phyloP scores from a whole-genome alignment of 129 eudicot genomes.

The Artemisia tridentata region DNA sequence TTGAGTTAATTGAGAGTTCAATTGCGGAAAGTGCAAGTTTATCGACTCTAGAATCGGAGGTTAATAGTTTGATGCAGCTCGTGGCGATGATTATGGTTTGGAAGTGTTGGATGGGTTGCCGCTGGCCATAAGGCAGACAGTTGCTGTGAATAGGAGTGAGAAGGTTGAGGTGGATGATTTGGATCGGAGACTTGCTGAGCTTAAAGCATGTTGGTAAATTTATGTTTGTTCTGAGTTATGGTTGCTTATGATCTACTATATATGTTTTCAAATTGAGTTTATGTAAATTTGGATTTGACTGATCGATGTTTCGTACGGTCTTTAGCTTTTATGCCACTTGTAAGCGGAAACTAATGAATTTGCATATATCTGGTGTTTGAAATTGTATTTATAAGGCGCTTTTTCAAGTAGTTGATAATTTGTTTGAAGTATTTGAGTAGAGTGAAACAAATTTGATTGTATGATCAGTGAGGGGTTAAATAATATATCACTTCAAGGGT shows the following conservation, averaged over 20 bases:
- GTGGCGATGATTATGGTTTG: conserved; percentile 88
- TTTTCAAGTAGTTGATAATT: no score
- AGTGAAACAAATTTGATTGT: no score
- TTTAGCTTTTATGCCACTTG: no score
- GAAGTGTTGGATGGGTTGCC: conserved; percentile 89
- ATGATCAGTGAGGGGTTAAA: no score
- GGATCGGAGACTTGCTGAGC: conserved; percentile 16
- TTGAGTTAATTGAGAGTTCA: conserved; percentile 88
- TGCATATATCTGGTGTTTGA: no score
- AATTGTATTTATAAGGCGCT: no score
- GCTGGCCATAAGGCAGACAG: conserved; percentile 65
- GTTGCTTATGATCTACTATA: not conserved
- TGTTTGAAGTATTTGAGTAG: no score
- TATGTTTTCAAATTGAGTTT: not conserved
- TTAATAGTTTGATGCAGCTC: conserved; percentile 28
- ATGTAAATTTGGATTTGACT: not conserved
- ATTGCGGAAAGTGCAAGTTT: conserved; percentile 91
- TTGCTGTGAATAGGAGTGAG: conserved; percentile 47
- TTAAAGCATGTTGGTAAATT: conserved; percentile 73
- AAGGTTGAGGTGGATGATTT: conserved; percentile 88
- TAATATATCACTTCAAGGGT: no score
- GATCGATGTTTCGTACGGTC: no score
- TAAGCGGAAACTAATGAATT: no score
- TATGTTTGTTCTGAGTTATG: conserved; percentile 3
- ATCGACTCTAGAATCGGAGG: conserved; percentile 41